Conservation (phyloP, 1,139 yeast genomes). For the Taphrina confusa region DNA sequence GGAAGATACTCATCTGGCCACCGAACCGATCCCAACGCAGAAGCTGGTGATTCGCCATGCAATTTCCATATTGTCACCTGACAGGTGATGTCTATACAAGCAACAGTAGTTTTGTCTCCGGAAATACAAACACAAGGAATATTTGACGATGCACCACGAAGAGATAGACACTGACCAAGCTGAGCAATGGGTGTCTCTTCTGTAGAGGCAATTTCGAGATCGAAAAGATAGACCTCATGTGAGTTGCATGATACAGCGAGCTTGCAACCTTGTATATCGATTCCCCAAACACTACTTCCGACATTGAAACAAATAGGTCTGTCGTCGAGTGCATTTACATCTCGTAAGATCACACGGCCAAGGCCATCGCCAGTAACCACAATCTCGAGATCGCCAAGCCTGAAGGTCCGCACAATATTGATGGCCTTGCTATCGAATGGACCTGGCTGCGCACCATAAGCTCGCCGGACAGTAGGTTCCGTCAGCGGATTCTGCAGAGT, state of each 20-base stretch:
- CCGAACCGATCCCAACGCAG: background rate
- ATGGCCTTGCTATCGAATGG: conserved; percentile 3
- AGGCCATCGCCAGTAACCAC: conserved; percentile 21
- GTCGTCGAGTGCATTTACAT: conserved; percentile 1
- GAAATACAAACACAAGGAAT: conserved; percentile 25
- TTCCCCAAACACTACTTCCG: conserved; percentile 24
- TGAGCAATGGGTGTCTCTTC: background rate
- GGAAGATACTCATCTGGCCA: background rate
- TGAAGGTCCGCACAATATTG: background rate
- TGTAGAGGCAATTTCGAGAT: background rate
- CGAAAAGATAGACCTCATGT: conserved; percentile 17
- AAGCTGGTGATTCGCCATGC: background rate
- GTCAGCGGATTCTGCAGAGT: background rate
- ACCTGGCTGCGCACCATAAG: conserved; percentile 18
- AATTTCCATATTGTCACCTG: conserved; percentile 4
- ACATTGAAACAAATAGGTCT: conserved; percentile 13
- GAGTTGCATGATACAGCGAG: conserved; percentile 20
- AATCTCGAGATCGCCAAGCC: conserved; percentile 20
- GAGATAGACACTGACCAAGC: background rate
- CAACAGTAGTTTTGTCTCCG: background rate
- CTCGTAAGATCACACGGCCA: conserved; percentile 15
- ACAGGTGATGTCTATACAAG: conserved; percentile 13
- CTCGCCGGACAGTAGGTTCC: background rate
- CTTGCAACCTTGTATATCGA: conserved; percentile 9
- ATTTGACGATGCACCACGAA: conserved; percentile 12